Conservation (phyloP, 176 grass and related monocot species). For the Pharus latifolius region DNA sequence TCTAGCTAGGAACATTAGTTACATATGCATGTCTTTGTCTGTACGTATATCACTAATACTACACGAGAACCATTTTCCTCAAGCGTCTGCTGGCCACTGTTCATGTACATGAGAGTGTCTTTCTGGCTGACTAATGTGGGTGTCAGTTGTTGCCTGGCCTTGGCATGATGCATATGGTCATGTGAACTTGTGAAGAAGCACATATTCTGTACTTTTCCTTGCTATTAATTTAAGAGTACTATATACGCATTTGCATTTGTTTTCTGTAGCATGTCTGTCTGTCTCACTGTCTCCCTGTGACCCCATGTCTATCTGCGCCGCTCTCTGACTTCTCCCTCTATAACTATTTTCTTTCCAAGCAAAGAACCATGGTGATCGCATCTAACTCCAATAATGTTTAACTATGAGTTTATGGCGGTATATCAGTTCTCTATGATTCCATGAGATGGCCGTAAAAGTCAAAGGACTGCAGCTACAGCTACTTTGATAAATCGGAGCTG, state of each 20-base stretch:
- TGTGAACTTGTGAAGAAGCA: background rate
- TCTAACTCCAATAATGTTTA: background rate
- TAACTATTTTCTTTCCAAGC: background rate
- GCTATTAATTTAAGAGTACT: background rate
- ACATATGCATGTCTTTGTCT: background rate
- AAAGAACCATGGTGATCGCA: background rate
- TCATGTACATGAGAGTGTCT: background rate
- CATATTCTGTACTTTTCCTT: background rate
- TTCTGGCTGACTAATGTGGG: background rate
- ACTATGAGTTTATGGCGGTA: background rate
- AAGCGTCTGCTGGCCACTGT: background rate
- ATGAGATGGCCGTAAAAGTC: constrained; percentile 7
- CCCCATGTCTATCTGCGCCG: background rate
- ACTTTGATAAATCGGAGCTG: constrained; percentile 8
- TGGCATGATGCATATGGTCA: background rate
- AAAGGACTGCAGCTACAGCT: constrained; percentile 5
- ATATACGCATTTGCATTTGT: background rate
- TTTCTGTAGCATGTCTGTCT: background rate
- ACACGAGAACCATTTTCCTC: background rate
- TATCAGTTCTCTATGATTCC: background rate
- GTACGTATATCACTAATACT: background rate
- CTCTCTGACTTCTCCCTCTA: background rate
- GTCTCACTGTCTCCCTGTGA: constrained; percentile 4
- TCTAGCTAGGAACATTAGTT: background rate
- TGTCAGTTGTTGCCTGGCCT: background rate